A percentile compares a stretch with the other conserved stretches of the same genome.
Conservation (phyloP, 108 stramenopile genomes). For the Mayamaea pseudoterrestris region DNA sequence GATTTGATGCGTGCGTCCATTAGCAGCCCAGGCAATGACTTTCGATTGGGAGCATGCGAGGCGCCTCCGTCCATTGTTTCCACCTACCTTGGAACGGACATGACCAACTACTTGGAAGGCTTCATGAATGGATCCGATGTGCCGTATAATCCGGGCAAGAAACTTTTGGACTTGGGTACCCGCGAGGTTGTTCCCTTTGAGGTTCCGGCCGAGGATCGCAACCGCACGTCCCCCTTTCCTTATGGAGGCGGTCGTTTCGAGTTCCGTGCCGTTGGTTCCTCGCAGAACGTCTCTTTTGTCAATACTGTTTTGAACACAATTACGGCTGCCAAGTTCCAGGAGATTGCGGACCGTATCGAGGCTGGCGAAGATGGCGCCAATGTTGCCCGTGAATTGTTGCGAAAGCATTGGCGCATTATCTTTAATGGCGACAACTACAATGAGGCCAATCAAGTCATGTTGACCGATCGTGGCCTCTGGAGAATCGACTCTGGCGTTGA, state of each 20-base stretch:
- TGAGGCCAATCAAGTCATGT: slow-evolving; percentile 59
- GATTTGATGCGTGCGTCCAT: slow-evolving; percentile 93
- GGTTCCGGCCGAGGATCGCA: slow-evolving; percentile 91
- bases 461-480: slow-evolving; percentile 84
- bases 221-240: slow-evolving; percentile 94
- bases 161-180: slow-evolving; percentile 73
- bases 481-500: slow-evolving; percentile 91
- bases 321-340: slow-evolving; percentile 80
- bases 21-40: slow-evolving; percentile 89
- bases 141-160: slow-evolving; percentile 60
- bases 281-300: slow-evolving; percentile 88
- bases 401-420: slow-evolving; percentile 82
- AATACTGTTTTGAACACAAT: slow-evolving; percentile 93
- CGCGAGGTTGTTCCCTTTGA: slow-evolving; percentile 71
- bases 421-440: slow-evolving; percentile 96
- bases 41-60: slow-evolving; percentile 93
- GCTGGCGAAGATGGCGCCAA: slow-evolving; percentile 53
- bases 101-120: slow-evolving; percentile 72
- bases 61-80: slow-evolving; percentile 94
- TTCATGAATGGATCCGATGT: slow-evolving; percentile 65
- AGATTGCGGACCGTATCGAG: slow-evolving; percentile 84
- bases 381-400: slow-evolving; percentile 67
- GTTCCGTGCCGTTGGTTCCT: slow-evolving; percentile 93
- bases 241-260: slow-evolving; percentile 93
- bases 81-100: slow-evolving; percentile 87